Percentiles rank a stretch among this genome's conserved stretches.
Evolutionary conservation across 2,329 filamentous ascomycete species (phyloP).

Genomic region (Monosporascus sp.): DNA sequence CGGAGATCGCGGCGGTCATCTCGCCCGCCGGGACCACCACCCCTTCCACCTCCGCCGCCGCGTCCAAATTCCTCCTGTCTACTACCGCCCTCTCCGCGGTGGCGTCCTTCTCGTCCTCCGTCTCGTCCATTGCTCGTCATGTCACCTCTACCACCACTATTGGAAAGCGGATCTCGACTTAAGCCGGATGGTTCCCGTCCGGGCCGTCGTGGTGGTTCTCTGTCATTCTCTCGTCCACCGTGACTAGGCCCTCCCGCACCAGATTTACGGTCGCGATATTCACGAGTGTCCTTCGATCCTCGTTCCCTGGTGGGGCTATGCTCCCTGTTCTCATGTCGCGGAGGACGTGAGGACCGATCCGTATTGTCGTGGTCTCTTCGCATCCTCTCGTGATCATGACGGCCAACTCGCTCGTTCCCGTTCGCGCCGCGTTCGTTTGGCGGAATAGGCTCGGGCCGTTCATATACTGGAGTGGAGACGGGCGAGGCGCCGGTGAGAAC

Average conservation of each 20-base stretch:
- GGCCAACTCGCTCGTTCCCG: constrained; percentile 25
- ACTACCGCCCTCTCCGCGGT: constrained; percentile 3
- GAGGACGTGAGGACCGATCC: constrained; percentile 34
- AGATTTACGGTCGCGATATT: constrained; percentile 24
- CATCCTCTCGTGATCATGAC: constrained; percentile 30
- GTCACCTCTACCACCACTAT: constrained; percentile 13
- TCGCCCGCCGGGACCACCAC: constrained; percentile 30
- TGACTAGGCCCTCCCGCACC: constrained; percentile 17
- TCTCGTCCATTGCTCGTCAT: constrained; percentile 2
- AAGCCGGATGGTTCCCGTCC: constrained; percentile 17
- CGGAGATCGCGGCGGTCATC: constrained; percentile 30
- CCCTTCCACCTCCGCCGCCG: constrained; percentile 26
- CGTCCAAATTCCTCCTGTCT: constrained; percentile 26
- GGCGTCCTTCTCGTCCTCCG: constrained; percentile 21
- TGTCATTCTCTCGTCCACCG: constrained; percentile 23
- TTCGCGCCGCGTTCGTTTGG: constrained; percentile 29
- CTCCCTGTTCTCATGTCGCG: constrained; percentile 46
- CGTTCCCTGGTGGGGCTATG: constrained; percentile 42
- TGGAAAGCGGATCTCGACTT: constrained; percentile 15
- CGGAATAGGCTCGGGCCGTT: constrained; percentile 41
- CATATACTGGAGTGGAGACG: constrained; percentile 42
- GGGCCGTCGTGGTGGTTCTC: constrained; percentile 24
- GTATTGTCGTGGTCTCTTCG: constrained; percentile 38
- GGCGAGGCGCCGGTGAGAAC: constrained; percentile 51
- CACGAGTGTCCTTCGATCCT: constrained; percentile 29